Percentiles rank a stretch among this genome's conserved stretches.
These are phyloP conservation scores for Russula abietina DNA, from an alignment of 768 basidiomycete genomes.

Conservation along the genomic window DNA sequence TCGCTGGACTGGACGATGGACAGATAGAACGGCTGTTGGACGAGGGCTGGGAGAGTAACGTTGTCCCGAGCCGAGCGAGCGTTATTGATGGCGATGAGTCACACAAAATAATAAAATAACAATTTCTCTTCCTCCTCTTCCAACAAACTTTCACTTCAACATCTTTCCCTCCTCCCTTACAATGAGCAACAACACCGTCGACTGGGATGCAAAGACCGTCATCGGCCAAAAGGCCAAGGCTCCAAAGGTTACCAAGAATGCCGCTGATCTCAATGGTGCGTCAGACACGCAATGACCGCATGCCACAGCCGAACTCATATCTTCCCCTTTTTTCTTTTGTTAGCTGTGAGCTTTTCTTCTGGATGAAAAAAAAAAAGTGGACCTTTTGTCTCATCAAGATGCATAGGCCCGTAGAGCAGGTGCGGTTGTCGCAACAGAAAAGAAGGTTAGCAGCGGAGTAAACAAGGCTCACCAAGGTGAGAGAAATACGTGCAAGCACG, in stretches of 20 bases:
- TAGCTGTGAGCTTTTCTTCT: conserved; percentile 23
- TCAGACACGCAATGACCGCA: neutral
- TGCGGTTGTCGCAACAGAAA: conserved; percentile 76
- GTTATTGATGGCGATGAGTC: conserved; percentile 1
- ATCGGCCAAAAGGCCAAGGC: conserved; percentile 63
- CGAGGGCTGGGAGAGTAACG: conserved; percentile 76
- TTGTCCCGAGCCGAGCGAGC: conserved; percentile 41
- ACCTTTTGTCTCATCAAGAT: conserved; percentile 12
- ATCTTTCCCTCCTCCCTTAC: neutral
- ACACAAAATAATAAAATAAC: neutral
- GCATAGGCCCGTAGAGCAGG: conserved; percentile 68
- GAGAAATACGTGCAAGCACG: neutral
- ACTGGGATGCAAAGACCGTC: conserved; percentile 69
- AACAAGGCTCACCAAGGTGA: conserved; percentile 82
- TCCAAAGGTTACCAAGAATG: conserved; percentile 59
- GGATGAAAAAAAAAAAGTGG: neutral
- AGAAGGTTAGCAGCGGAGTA: conserved; percentile 58
- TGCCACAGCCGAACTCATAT: conserved; percentile 24
- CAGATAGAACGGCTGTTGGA: conserved; percentile 63
- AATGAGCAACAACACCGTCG: conserved; percentile 38
- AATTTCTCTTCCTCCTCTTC: neutral
- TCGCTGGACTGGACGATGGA: conserved; percentile 60
- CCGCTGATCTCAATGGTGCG: conserved; percentile 51
- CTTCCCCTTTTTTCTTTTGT: neutral
- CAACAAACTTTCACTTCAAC: conserved; percentile 13